phyloP scores from a whole-genome alignment of 176 grass and related monocot species.

The Secale cereale region DNA sequence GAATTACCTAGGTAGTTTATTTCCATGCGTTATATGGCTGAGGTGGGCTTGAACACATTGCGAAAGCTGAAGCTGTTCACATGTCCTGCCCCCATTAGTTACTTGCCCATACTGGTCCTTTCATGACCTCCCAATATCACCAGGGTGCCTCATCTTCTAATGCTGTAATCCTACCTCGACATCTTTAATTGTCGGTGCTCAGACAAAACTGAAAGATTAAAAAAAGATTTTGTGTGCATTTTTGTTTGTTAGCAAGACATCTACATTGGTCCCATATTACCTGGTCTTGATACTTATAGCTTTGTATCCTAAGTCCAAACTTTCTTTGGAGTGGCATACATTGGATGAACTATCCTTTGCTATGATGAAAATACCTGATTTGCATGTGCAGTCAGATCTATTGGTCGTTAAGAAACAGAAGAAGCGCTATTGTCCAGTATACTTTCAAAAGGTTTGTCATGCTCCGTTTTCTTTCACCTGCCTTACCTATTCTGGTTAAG shows the following conservation, averaged over 20 bases:
- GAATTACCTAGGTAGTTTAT: not conserved
- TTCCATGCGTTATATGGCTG: not conserved
- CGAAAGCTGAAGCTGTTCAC: not conserved
- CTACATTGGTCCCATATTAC: too few species aligned
- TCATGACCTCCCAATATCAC: not conserved
- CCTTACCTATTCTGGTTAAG: not conserved
- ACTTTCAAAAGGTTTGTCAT: constrained; percentile 83
- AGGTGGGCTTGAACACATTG: not conserved
- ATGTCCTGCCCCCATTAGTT: constrained; percentile 9
- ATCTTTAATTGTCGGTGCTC: not conserved
- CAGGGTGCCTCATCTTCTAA: constrained; percentile 12
- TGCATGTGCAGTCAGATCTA: constrained; percentile 74
- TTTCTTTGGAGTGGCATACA: not conserved
- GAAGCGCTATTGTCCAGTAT: constrained; percentile 88
- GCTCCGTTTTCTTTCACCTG: not conserved
- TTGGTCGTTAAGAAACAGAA: constrained; percentile 94
- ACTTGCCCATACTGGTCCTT: constrained; percentile 6
- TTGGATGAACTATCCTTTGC: not conserved
- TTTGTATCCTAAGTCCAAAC: not conserved
- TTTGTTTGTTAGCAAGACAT: not conserved
- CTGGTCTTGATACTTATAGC: not conserved
- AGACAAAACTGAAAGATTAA: not conserved
- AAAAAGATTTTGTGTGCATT: not conserved
- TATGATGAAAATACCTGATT: constrained; percentile 23
- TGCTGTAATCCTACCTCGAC: not conserved